phyloP scores from a whole-genome alignment of 768 basidiomycete species.

The Hemileccinum rubropunctum region DNA sequence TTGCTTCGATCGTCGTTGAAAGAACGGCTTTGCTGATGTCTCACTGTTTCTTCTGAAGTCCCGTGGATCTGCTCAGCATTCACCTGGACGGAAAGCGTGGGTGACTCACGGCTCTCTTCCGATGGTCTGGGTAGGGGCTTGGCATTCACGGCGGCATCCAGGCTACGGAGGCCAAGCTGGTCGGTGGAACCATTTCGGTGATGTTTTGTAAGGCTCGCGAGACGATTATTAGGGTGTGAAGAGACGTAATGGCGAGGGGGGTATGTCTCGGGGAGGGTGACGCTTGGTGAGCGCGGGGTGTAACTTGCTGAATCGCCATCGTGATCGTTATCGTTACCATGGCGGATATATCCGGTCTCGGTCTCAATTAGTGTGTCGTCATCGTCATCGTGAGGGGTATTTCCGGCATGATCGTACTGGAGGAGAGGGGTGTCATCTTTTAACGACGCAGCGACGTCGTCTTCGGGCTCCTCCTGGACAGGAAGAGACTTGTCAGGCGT shows the following conservation, averaged over 20 bases:
- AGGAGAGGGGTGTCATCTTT: slow-evolving; percentile 35
- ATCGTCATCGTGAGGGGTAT: slow-evolving; percentile 43
- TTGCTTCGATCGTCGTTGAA: slow-evolving; percentile 18
- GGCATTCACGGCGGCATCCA: slow-evolving; percentile 58
- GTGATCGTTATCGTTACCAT: slow-evolving; percentile 36
- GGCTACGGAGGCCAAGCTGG: slow-evolving; percentile 55
- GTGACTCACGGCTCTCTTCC: slow-evolving; percentile 31
- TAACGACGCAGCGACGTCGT: slow-evolving; percentile 43
- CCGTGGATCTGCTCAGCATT: slow-evolving; percentile 16
- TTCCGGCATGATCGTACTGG: slow-evolving; percentile 33
- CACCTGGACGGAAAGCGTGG: slow-evolving; percentile 6
- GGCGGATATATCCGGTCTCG: slow-evolving; percentile 32
- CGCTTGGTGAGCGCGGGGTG: slow-evolving; percentile 68
- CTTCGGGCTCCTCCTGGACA: slow-evolving; percentile 74
- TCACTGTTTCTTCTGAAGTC: slow-evolving; percentile 13
- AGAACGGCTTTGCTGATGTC: slow-evolving; percentile 19
- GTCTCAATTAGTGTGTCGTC: slow-evolving; percentile 46
- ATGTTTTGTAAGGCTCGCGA: slow-evolving; percentile 44
- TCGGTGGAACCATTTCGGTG: slow-evolving; percentile 59
- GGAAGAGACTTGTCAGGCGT: slow-evolving; percentile 73
- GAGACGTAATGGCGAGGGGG: slow-evolving; percentile 30
- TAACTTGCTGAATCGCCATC: slow-evolving; percentile 53
- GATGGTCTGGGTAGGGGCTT: slow-evolving; percentile 30
- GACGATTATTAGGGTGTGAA: slow-evolving; percentile 27
- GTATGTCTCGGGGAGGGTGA: slow-evolving; percentile 51